Conservation (phyloP, 352 stramenopile genomes). For the Phytophthora pistaciae region DNA sequence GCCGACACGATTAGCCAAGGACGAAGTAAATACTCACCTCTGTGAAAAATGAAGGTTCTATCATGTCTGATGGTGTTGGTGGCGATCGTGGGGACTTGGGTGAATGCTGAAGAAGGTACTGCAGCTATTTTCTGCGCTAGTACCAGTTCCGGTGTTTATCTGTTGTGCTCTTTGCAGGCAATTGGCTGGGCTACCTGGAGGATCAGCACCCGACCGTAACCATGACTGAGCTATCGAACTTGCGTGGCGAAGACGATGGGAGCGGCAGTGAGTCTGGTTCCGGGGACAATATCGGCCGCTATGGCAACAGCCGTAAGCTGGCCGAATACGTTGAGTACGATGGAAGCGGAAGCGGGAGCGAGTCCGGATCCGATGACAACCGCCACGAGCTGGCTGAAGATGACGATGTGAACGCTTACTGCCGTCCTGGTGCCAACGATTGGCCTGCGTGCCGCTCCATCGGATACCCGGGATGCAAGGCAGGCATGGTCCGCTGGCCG, state of each 20-base stretch:
- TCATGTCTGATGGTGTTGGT: neutral
- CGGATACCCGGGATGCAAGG: constrained; percentile 10
- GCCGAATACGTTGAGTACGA: no score
- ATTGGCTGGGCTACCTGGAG: neutral
- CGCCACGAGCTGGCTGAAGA: neutral
- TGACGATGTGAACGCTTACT: neutral
- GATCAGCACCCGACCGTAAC: neutral
- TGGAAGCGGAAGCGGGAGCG: neutral
- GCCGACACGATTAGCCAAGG: neutral
- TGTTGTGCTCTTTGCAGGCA: neutral
- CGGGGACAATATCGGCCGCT: no score
- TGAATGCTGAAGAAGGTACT: constrained; percentile 1
- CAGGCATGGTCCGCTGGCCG: constrained; percentile 10
- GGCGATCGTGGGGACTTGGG: neutral
- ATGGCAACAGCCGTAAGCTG: no score
- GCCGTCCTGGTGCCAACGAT: constrained; percentile 6
- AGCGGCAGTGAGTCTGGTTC: no score
- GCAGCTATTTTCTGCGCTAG: neutral
- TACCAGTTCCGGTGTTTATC: neutral
- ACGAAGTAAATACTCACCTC: neutral
- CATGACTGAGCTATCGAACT: no score
- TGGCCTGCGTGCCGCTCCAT: constrained; percentile 10
- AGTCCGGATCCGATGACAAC: neutral
- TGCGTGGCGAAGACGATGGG: no score
- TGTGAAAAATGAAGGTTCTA: neutral